phyloP scores from a whole-genome alignment of 345 rosid genomes.

The Corymbia maculata region DNA sequence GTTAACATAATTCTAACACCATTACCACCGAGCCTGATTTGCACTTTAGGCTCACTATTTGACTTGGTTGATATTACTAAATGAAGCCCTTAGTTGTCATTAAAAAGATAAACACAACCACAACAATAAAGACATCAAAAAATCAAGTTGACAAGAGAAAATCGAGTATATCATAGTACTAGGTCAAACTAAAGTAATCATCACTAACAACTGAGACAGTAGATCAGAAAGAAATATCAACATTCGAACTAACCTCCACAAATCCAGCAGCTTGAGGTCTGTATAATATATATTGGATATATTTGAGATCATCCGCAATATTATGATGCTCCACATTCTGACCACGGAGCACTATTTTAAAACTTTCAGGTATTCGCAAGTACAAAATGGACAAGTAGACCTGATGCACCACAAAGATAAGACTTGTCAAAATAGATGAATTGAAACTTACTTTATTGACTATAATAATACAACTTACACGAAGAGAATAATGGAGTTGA shows the following conservation, averaged over 20 bases:
- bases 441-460: background rate
- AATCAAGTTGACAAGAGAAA: background rate
- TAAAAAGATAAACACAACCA: background rate
- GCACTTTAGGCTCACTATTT: background rate
- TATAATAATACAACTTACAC: constrained; percentile 36
- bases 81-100: background rate
- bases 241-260: constrained; percentile 39
- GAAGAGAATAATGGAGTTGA: constrained; percentile 59
- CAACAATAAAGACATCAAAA: background rate
- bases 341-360: constrained; percentile 69
- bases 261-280: constrained; percentile 63
- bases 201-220: background rate
- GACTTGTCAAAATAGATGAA: background rate
- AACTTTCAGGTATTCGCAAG: constrained; percentile 65
- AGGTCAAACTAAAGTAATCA: background rate
- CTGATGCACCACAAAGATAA: constrained; percentile 16
- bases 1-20: background rate
- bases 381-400: constrained; percentile 81
- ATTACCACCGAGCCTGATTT: background rate
- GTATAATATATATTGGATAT: constrained; percentile 70
- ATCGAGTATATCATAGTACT: background rate
- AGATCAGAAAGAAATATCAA: background rate
- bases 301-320: constrained; percentile 80
- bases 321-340: constrained; percentile 66
- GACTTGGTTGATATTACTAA: background rate